Evolutionary conservation across 2,329 filamentous ascomycete genomes (phyloP).

Genomic region (Verticillium longisporum): DNA sequence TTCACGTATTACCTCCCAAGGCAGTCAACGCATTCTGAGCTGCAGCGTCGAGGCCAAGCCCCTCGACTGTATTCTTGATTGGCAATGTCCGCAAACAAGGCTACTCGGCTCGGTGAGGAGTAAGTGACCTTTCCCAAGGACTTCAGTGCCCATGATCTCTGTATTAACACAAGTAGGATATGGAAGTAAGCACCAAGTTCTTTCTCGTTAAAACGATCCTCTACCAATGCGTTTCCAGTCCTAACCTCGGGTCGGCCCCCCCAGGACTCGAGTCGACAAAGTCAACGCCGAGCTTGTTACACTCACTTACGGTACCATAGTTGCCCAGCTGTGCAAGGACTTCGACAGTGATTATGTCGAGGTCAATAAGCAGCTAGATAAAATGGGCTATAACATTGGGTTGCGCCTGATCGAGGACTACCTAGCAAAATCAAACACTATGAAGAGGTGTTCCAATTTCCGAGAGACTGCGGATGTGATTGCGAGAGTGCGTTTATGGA

Average conservation of each 20-base stretch:
- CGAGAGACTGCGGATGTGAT: conserved; percentile 96
- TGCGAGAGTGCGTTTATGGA: conserved; percentile 57
- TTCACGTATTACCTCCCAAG: not conserved
- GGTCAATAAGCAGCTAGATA: conserved; percentile 96
- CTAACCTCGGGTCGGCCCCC: conserved; percentile 24
- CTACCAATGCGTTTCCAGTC: not conserved
- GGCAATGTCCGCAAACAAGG: conserved; percentile 53
- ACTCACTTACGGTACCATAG: conserved; percentile 95
- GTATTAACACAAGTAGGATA: conserved; percentile 50
- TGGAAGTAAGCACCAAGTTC: conserved; percentile 69
- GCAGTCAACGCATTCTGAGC: not conserved
- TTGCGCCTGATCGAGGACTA: conserved; percentile 95
- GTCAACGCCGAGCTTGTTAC: conserved; percentile 97
- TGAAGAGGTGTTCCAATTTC: conserved; percentile 86
- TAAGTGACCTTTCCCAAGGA: conserved; percentile 26
- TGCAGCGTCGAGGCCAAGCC: conserved; percentile 8
- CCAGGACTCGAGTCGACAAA: conserved; percentile 89
- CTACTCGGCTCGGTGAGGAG: conserved; percentile 56
- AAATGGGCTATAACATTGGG: conserved; percentile 99
- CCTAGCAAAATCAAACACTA: conserved; percentile 86
- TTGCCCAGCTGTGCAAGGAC: conserved; percentile 93
- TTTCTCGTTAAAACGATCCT: not conserved
- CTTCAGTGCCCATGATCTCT: not conserved
- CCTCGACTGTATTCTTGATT: conserved; percentile 1
- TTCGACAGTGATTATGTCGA: conserved; percentile 90